Evolutionary conservation across 371 early-diverging fungal species (phyloP), one percentile per base, ranked within the genome.

Genomic region (Circinella umbellata): DNA sequence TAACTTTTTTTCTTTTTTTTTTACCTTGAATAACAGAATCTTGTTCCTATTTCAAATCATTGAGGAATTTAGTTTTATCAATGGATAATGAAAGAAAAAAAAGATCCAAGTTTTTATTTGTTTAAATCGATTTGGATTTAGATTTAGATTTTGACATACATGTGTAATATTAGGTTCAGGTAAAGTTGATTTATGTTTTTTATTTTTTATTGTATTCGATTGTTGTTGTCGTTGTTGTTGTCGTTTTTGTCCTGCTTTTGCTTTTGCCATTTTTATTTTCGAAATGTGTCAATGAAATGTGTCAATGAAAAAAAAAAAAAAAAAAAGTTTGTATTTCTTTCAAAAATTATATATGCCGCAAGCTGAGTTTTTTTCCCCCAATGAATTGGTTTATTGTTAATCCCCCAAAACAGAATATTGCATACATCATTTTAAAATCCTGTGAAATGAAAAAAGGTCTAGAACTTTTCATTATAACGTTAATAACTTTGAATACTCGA

Each of bases 181-280:
- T 63, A 48, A 4, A 27, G 49, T 15, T 48, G 46, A 27, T 27
- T 27, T 63, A n/a, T 63, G 35, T 63, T 63, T 46, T 27, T 20
- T 20, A 48, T 63, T 48, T 63, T n/a, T 48, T 46, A 17, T 47
- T 18, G 46, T 49, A 48, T 49, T 63, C 20, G 48, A 27, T 49
- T 48, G 63, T 11, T 11, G 27, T 11, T 27, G 14, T 49, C n/a
- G 63, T 27, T 63, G n/a, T 35, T 63, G 63, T 35, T 49, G 20
- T 49, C 63, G 63, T 35, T 63, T 63, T 11, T 63, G 63, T 63
- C 63, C 63, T 63, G 48, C 48, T 49, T 63, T 63, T 20, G 49
- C 48, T 49, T 48, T 63, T 9, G 20, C 49, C 48, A 63, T 63
- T 51, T 8, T 63, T 34, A 5, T 55, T 8, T n/a, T n/a, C n/a